These are phyloP conservation scores for Suhomyces emberorum DNA, from an alignment of 805 yeast species.

Conservation along the genomic window DNA sequence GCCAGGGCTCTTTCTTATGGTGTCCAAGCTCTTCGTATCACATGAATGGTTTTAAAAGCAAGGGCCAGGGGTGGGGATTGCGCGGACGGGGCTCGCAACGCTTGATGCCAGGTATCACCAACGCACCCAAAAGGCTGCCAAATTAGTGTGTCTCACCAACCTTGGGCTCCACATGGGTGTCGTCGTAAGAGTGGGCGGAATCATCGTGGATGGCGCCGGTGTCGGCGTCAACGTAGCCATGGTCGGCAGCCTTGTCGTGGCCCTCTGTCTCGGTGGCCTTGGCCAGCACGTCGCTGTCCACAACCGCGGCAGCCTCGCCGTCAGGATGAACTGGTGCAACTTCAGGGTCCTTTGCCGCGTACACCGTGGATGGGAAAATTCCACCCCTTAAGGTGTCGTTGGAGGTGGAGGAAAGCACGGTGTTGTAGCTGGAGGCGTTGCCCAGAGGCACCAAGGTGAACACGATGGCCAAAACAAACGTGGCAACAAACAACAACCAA, in stretches of 20 bases:
- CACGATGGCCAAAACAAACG: slow-evolving; percentile 14
- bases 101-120: too few species aligned
- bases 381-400: slow-evolving; percentile 4
- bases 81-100: too few species aligned
- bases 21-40: too few species aligned
- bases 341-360: background rate
- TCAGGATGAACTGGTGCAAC: background rate
- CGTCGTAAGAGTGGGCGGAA: too few species aligned
- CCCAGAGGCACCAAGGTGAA: slow-evolving; percentile 17
- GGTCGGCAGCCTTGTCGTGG: background rate
- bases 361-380: background rate
- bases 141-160: too few species aligned
- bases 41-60: too few species aligned
- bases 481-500: slow-evolving; percentile 18
- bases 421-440: background rate
- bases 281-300: background rate
- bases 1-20: too few species aligned
- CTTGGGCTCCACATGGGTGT: too few species aligned
- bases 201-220: too few species aligned
- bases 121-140: too few species aligned
- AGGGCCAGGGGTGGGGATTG: too few species aligned
- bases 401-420: background rate
- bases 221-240: too few species aligned
- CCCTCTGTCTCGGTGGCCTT: background rate
- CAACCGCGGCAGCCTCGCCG: background rate